Evolutionary conservation across 192 early-diverging fungal genomes (phyloP).

Genomic region (Umbelopsis ramanniana): DNA sequence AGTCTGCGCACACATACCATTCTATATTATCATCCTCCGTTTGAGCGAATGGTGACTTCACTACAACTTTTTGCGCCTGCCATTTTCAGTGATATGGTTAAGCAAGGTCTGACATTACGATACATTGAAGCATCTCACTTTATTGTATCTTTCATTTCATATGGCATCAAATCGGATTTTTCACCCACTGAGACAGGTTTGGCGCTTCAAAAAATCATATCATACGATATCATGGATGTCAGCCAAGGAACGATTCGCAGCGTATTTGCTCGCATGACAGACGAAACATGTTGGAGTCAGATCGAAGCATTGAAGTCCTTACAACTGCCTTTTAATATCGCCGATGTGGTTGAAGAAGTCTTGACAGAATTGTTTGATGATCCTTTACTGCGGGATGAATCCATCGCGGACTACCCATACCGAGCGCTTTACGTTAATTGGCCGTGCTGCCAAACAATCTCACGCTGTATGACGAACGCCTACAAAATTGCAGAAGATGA

Average conservation of each 20-base stretch:
- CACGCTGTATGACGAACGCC: constrained; percentile 1
- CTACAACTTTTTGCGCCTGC: constrained; percentile 16
- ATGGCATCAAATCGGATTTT: constrained; percentile 21
- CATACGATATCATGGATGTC: constrained; percentile 6
- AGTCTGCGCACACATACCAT: constrained; percentile 15
- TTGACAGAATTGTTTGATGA: constrained; percentile 13
- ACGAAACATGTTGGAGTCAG: constrained; percentile 21
- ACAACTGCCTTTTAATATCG: constrained; percentile 13
- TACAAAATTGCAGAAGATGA: background rate
- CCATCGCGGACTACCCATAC: constrained; percentile 10
- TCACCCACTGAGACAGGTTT: background rate
- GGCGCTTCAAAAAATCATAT: constrained; percentile 12
- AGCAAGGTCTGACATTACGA: background rate
- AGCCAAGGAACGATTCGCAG: background rate
- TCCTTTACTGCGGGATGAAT: constrained; percentile 10
- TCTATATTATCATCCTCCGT: constrained; percentile 23
- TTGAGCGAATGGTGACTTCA: constrained; percentile 22
- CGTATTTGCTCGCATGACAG: constrained; percentile 21
- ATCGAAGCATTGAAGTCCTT: constrained; percentile 19
- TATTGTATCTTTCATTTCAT: constrained; percentile 23
- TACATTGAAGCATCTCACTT: constrained; percentile 24
- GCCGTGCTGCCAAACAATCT: constrained; percentile 8
- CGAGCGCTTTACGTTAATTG: constrained; percentile 7
- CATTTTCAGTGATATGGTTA: constrained; percentile 1
- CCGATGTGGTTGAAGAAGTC: constrained; percentile 9